phyloP scores from a whole-genome alignment of 495 filamentous ascomycete genomes.

The Hyaloscypha variabilis region DNA sequence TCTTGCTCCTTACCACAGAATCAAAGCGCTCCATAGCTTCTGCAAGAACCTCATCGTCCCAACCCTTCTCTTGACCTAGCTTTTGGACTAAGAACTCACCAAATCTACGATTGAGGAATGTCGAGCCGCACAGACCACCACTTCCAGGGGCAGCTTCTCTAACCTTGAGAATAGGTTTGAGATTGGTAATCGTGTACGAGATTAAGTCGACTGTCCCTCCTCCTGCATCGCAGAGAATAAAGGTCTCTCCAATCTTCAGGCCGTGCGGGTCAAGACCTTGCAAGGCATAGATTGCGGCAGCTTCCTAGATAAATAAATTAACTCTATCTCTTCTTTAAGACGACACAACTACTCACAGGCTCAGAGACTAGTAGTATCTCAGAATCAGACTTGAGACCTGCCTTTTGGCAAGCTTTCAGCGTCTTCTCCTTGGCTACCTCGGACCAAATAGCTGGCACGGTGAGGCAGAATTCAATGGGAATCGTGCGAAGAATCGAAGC shows the following conservation, averaged over 20 bases:
- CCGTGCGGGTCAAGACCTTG: slow-evolving; percentile 44
- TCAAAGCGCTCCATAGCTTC: slow-evolving; percentile 43
- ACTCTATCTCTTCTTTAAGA: neutral
- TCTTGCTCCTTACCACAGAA: slow-evolving; percentile 28
- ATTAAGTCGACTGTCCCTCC: slow-evolving; percentile 64
- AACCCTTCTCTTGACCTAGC: slow-evolving; percentile 35
- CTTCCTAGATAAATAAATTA: slow-evolving; percentile 39
- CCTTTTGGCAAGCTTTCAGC: slow-evolving; percentile 44
- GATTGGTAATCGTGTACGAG: slow-evolving; percentile 54
- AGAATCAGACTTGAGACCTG: slow-evolving; percentile 39
- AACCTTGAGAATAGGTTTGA: slow-evolving; percentile 48
- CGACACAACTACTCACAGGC: slow-evolving; percentile 37
- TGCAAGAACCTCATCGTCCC: slow-evolving; percentile 39
- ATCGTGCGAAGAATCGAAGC: slow-evolving; percentile 40
- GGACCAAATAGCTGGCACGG: slow-evolving; percentile 60
- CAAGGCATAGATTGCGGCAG: slow-evolving; percentile 57
- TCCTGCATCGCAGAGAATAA: slow-evolving; percentile 61
- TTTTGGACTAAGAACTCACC: slow-evolving; percentile 43
- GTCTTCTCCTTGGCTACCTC: slow-evolving; percentile 53
- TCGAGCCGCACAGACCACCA: slow-evolving; percentile 60
- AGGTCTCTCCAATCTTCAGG: slow-evolving; percentile 49
- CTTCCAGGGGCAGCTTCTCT: slow-evolving; percentile 49
- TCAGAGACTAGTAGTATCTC: slow-evolving; percentile 52
- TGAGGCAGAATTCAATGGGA: slow-evolving; percentile 49
- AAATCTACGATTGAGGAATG: slow-evolving; percentile 55